Evolutionary conservation across 2,329 filamentous ascomycete species (phyloP).

Genomic region (Orbilia oligospora): DNA sequence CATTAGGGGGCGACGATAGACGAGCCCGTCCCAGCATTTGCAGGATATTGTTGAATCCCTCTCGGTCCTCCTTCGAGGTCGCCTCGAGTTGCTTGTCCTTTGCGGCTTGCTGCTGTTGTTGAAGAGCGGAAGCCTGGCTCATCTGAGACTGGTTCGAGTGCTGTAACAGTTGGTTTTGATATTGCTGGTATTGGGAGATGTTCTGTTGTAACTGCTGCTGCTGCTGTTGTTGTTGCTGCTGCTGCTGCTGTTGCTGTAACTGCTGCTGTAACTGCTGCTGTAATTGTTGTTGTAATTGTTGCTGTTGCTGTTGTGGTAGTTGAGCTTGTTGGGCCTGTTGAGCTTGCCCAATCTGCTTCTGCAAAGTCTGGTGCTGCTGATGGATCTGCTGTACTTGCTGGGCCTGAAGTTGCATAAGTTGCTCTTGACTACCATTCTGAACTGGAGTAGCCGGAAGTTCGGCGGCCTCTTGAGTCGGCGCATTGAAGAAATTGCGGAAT

Average conservation of each 20-base stretch:
- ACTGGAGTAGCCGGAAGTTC: slow-evolving; percentile 23
- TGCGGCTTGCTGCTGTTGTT: slow-evolving; percentile 39
- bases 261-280: slow-evolving; percentile 60
- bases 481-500: slow-evolving; percentile 69
- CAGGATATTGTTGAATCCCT: slow-evolving; percentile 71
- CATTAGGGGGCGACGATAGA: slow-evolving; percentile 54
- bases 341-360: slow-evolving; percentile 48
- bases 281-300: slow-evolving; percentile 51
- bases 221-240: slow-evolving; percentile 50
- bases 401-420: slow-evolving; percentile 37
- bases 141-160: slow-evolving; percentile 9
- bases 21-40: slow-evolving; percentile 69
- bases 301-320: slow-evolving; percentile 53
- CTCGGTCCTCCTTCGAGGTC: slow-evolving; percentile 69
- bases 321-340: slow-evolving; percentile 37
- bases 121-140: slow-evolving; percentile 4
- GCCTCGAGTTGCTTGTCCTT: slow-evolving; percentile 64
- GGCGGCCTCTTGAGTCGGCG: slow-evolving; percentile 38
- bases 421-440: slow-evolving; percentile 38
- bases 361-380: slow-evolving; percentile 60
- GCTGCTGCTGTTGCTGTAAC: slow-evolving; percentile 7
- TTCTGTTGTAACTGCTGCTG: slow-evolving; percentile 24
- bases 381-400: slow-evolving; percentile 48
- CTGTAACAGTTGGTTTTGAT: slow-evolving; percentile 43
- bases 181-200: slow-evolving; percentile 52